A percentile compares a stretch with the other conserved stretches of the same genome.
Evolutionary conservation across 371 early-diverging fungal genomes (phyloP).

Genomic region (Parasitella parasitica): DNA sequence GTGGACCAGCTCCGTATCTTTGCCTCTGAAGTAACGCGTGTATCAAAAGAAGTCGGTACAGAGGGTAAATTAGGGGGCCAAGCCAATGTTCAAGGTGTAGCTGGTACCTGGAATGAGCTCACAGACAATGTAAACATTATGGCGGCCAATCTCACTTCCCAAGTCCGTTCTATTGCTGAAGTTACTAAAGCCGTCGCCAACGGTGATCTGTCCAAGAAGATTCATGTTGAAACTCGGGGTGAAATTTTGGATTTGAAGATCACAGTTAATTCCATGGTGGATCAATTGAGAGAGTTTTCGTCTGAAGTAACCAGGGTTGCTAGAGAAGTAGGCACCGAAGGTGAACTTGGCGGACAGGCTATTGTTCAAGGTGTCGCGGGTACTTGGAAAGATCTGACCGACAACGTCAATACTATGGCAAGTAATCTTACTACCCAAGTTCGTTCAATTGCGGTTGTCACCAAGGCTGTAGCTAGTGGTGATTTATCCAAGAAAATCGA

Average conservation of each 20-base stretch:
- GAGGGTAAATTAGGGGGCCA: conserved; percentile 21
- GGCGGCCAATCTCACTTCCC: conserved; percentile 51
- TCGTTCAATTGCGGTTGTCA: conserved; percentile 48
- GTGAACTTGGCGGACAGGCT: conserved; percentile 51
- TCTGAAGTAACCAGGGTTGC: conserved; percentile 51
- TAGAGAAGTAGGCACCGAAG: conserved; percentile 53
- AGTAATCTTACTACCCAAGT: conserved; percentile 50
- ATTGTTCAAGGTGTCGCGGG: conserved; percentile 61
- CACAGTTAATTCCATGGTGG: conserved; percentile 38
- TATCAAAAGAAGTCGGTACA: conserved; percentile 33
- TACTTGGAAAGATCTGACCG: conserved; percentile 73
- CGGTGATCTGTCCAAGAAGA: conserved; percentile 29
- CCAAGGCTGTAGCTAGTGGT: conserved; percentile 47
- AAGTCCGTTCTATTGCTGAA: conserved; percentile 52
- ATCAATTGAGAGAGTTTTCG: conserved; percentile 36
- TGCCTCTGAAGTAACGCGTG: conserved; percentile 45
- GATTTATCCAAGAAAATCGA: conserved; percentile 45
- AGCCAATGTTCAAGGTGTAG: no score
- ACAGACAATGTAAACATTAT: conserved; percentile 40
- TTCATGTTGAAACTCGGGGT: conserved; percentile 41
- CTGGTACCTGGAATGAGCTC: conserved; percentile 14
- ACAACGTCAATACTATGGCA: conserved; percentile 67
- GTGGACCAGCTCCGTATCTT: conserved; percentile 40
- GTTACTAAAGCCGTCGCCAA: conserved; percentile 56
- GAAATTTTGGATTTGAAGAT: conserved; percentile 39